Conservation (phyloP, 345 rosid species). For the Psidium friedrichsthalianum region DNA sequence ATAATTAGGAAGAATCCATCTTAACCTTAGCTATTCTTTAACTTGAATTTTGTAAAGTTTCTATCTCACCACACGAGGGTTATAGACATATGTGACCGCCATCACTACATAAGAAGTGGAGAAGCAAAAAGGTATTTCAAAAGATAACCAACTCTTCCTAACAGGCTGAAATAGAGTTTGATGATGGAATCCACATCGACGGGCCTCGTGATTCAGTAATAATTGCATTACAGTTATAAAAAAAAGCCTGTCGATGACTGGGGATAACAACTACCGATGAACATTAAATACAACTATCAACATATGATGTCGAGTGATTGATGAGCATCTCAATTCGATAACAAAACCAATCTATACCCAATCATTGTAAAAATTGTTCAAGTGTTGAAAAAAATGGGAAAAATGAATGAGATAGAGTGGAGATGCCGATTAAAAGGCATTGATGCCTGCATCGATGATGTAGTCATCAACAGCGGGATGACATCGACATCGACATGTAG, state of each 20-base stretch:
- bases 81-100: neutral
- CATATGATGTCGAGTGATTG: fast-evolving
- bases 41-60: no score
- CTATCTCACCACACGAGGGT: neutral
- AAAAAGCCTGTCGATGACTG: neutral
- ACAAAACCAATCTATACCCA: neutral
- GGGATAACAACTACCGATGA: neutral
- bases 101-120: neutral
- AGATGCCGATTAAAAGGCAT: neutral
- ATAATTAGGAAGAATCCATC: no score
- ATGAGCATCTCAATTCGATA: neutral
- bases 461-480: neutral
- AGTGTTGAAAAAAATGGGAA: neutral
- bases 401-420: neutral
- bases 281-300: neutral
- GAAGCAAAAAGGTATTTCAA: neutral
- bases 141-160: neutral
- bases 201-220: fast-evolving
- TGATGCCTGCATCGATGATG: neutral
- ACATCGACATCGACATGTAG: neutral
- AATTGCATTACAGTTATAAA: neutral
- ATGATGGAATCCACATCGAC: fast-evolving
- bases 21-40: no score
- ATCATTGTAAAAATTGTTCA: neutral
- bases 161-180: neutral